Evolutionary conservation across 2,329 filamentous ascomycete species (phyloP).

Genomic region (Fusarium nisikadoi): DNA sequence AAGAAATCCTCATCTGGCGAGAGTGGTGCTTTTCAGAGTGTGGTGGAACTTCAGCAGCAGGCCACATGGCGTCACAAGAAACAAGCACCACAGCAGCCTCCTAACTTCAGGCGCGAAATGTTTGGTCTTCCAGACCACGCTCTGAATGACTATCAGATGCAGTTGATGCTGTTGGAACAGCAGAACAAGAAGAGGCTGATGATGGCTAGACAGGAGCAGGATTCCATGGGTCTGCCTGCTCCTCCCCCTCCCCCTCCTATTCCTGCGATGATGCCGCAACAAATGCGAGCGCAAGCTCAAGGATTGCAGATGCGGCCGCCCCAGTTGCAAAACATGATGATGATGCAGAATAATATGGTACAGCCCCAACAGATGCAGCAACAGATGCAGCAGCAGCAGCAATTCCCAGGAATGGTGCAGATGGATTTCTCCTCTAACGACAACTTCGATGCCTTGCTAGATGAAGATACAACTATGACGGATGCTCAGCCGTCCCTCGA

Average conservation of each 20-base stretch:
- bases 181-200: conserved; percentile 87
- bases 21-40: conserved; percentile 51
- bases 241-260: not conserved
- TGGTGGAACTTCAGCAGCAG: conserved; percentile 52
- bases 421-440: not conserved
- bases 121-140: conserved; percentile 7
- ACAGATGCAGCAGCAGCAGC: not conserved
- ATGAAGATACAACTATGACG: conserved; percentile 47
- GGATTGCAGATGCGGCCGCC: conserved; percentile 1
- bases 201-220: conserved; percentile 84
- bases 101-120: conserved; percentile 4
- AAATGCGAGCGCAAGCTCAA: not conserved
- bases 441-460: conserved; percentile 36
- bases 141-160: conserved; percentile 79
- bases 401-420: not conserved
- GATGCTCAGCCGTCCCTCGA: conserved; percentile 47
- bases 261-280: not conserved
- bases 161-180: conserved; percentile 85
- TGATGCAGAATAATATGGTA: not conserved
- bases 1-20: conserved; percentile 28
- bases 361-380: conserved; percentile 10
- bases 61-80: conserved; percentile 45
- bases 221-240: conserved; percentile 47
- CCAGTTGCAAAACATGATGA: not conserved
- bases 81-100: conserved; percentile 52